These are phyloP conservation scores for Trebouxia sp. DNA, from an alignment of 139 green algal species.

Conservation along the genomic window DNA sequence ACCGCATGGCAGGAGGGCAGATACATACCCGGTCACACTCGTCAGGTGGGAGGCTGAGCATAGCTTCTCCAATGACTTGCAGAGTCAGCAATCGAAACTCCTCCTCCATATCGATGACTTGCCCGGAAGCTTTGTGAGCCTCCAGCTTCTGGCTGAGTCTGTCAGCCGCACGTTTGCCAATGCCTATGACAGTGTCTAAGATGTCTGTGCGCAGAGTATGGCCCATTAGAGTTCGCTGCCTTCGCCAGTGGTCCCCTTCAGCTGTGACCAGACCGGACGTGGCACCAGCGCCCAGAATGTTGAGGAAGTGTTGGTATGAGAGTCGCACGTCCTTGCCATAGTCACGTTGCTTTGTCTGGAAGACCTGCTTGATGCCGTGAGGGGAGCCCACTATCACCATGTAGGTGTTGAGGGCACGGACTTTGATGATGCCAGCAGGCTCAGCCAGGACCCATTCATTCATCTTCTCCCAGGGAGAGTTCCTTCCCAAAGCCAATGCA, in stretches of 20 bases:
- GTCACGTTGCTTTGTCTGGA: conserved; percentile 68
- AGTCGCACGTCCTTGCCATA: conserved; percentile 87
- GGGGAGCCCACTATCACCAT: conserved; percentile 72
- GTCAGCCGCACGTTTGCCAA: conserved; percentile 71
- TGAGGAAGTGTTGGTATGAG: conserved; percentile 87
- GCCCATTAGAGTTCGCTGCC: conserved; percentile 86
- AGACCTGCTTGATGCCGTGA: conserved; percentile 75
- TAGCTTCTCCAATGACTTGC: conserved; percentile 91
- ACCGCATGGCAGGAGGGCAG: too few relatives aligned
- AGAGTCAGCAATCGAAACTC: conserved; percentile 92
- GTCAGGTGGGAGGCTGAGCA: conserved; percentile 81
- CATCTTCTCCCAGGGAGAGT: conserved; percentile 77
- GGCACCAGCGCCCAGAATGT: conserved; percentile 75
- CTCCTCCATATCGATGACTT: conserved; percentile 81
- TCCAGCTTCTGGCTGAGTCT: conserved; percentile 79
- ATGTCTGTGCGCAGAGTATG: conserved; percentile 88
- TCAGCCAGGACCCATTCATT: conserved; percentile 61
- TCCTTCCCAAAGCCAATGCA: conserved; percentile 55
- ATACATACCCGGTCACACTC: conserved; percentile 81
- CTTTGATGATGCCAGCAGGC: conserved; percentile 52
- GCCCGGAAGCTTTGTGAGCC: conserved; percentile 23
- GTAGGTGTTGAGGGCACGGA: conserved; percentile 65
- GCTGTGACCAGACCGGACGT: conserved; percentile 88
- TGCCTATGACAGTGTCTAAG: conserved; percentile 85
- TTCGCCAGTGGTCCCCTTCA: conserved; percentile 87